Base-by-base conservation (phyloP, 75 land plant species). In the Sequoiadendron giganteum region DNA sequence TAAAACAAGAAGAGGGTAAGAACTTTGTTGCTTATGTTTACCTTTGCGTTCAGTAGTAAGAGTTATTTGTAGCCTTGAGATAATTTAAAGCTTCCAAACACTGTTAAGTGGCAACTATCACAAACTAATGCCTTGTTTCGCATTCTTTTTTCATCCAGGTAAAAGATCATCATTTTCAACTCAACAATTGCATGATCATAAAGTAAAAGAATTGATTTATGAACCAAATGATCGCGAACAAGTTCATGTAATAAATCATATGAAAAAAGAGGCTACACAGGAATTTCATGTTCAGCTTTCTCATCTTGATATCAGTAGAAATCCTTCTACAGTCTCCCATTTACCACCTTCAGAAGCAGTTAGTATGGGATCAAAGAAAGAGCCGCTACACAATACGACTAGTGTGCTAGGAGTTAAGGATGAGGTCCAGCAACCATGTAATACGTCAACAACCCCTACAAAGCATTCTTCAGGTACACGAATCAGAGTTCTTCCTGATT, bases 391-490 rank as follows among this genome's bases (percentile, higher is more conserved):
- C 34, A 32, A 10, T 34, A 73, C 1, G 15, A 73, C 77, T 73
- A 10, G 38, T 73, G 77, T 73, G 38, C 38, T 3, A 32, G 77
- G 15, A 73, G 77, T 21, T 32, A 13, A 73, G 77, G 77, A 73
- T 11, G 15, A 30, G 34, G 77, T 73, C 15, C 77, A 72, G 76
- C 76, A 73, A 14, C 38, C 77, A 34, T 32, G 38, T 32, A 32
- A 73, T 10, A 73, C 2, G 77, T 30, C n/a, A n/a, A n/a, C 38
- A 34, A 11, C 77, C 38, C 77, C 36, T 34, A 73, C 77, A 73
- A 73, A 73, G 38, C 38, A 32, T 73, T 34, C 38, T 73, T 73
- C 77, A 73, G 77, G 77, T 73, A 73, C 77, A 73, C 32, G 77
- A 73, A 73, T 73, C 77, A 30, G 38, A 73, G 38, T 73, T 73